Conservation (phyloP, 225 moss, liverwort and hornwort genomes). For the Sphagnum contortum region DNA sequence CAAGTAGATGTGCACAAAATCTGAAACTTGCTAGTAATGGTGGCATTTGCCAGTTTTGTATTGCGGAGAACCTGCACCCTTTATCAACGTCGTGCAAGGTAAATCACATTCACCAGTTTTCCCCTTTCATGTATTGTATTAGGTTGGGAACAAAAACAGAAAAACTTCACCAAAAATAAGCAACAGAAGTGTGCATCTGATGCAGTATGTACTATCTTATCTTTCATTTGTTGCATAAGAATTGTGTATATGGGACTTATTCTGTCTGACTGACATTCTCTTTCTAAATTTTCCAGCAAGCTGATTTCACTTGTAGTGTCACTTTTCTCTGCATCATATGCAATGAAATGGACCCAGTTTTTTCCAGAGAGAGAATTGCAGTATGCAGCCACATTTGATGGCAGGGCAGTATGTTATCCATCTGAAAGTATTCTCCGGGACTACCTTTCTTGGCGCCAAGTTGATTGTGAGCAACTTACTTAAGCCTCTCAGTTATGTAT, state of each 20-base stretch:
- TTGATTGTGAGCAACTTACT: slow-evolving; percentile 58
- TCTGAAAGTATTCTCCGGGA: slow-evolving; percentile 63
- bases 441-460: slow-evolving; percentile 90
- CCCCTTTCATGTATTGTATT: neutral
- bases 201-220: too few relatives aligned
- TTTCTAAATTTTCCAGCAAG: slow-evolving; percentile 51
- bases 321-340: slow-evolving; percentile 73
- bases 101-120: neutral
- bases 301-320: slow-evolving; percentile 66
- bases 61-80: slow-evolving; percentile 65
- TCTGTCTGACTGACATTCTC: neutral
- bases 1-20: neutral
- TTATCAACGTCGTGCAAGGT: slow-evolving; percentile 76
- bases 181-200: too few relatives aligned
- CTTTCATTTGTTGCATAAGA: too few relatives aligned
- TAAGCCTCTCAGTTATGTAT: neutral
- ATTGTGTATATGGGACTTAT: neutral
- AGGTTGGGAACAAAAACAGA: too few relatives aligned
- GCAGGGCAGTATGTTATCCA: slow-evolving; percentile 82
- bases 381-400: slow-evolving; percentile 78
- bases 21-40: slow-evolving; percentile 1
- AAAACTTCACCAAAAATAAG: too few relatives aligned
- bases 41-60: slow-evolving; percentile 60
- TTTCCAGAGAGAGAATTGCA: slow-evolving; percentile 46
- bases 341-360: slow-evolving; percentile 67